A percentile compares a stretch with the other conserved stretches of the same genome.
Evolutionary conservation across 2,329 filamentous ascomycete genomes (phyloP).

Genomic region (Cercospora canescens): DNA sequence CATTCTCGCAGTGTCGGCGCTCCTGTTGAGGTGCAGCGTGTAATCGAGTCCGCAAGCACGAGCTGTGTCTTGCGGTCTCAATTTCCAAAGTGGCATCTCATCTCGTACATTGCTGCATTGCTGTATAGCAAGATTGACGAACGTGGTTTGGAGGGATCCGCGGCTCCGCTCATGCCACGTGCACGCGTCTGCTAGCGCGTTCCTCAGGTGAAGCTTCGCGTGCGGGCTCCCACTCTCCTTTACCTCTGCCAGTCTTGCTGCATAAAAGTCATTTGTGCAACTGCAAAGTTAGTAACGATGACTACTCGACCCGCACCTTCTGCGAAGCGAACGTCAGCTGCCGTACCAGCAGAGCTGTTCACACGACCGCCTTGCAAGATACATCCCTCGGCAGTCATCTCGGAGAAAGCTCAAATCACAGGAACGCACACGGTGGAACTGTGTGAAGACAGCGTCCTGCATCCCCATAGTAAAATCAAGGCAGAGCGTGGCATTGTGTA

Average conservation of each 20-base stretch:
- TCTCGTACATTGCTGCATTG: too few species aligned
- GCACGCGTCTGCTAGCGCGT: not conserved
- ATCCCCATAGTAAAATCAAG: constrained; percentile 68
- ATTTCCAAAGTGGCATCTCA: too few species aligned
- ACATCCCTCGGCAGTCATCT: constrained; percentile 50
- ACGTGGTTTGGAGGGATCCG: too few species aligned
- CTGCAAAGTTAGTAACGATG: constrained; percentile 13
- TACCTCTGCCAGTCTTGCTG: not conserved
- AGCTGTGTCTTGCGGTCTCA: too few species aligned
- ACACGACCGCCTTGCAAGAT: constrained; percentile 41
- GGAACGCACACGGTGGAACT: constrained; percentile 80
- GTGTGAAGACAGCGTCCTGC: constrained; percentile 75
- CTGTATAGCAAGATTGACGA: too few species aligned
- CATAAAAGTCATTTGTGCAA: not conserved
- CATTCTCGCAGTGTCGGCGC: too few species aligned
- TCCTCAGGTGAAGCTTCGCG: not conserved
- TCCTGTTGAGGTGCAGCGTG: too few species aligned
- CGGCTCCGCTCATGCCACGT: not conserved
- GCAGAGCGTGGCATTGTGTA: constrained; percentile 44
- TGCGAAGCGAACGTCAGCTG: constrained; percentile 8
- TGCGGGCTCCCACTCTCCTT: not conserved
- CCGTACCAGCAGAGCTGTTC: constrained; percentile 10
- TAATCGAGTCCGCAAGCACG: too few species aligned
- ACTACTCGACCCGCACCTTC: constrained; percentile 16
- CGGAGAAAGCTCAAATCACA: constrained; percentile 51